A percentile compares a stretch with the other conserved stretches of the same genome.
phyloP scores from a whole-genome alignment of 768 basidiomycete species.

The Suillus alpinus region DNA sequence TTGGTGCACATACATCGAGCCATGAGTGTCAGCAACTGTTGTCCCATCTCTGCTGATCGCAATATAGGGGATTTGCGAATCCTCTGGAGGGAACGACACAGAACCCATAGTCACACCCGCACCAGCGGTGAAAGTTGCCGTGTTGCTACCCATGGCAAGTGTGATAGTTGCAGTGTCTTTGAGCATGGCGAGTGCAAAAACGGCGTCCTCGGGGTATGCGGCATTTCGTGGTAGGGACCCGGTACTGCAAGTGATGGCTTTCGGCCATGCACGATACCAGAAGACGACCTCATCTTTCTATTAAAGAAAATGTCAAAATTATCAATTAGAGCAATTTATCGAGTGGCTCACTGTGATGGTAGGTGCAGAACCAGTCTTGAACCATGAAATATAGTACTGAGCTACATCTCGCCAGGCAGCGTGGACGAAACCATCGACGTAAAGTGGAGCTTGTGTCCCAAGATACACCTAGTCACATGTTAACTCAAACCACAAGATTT shows the following conservation, averaged over 20 bases:
- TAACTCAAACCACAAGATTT: not conserved
- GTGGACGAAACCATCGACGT: conserved; percentile 24
- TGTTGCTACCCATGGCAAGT: conserved; percentile 28
- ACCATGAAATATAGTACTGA: conserved; percentile 25
- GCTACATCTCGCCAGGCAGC: conserved; percentile 24
- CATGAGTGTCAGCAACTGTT: conserved; percentile 10
- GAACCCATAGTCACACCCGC: conserved; percentile 11
- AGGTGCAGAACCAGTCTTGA: conserved; percentile 21
- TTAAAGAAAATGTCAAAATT: not conserved
- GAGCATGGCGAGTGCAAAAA: conserved; percentile 39
- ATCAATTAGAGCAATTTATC: not conserved
- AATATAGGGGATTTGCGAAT: conserved; percentile 20
- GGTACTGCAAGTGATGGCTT: conserved; percentile 23
- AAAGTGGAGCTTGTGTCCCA: conserved; percentile 21
- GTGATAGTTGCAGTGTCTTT: conserved; percentile 28
- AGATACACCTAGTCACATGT: conserved; percentile 7
- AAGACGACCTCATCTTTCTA: conserved; percentile 23
- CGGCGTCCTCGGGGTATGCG: conserved; percentile 31
- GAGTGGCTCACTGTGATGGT: conserved; percentile 9
- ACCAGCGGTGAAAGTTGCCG: conserved; percentile 14
- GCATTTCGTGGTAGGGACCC: conserved; percentile 17
- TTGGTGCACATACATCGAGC: conserved; percentile 19
- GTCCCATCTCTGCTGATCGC: conserved; percentile 22
- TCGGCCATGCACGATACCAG: conserved; percentile 26
- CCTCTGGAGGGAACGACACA: conserved; percentile 21